phyloP scores from a whole-genome alignment of 2,329 filamentous ascomycete genomes.

The Rhexocercosporidium sp. region DNA sequence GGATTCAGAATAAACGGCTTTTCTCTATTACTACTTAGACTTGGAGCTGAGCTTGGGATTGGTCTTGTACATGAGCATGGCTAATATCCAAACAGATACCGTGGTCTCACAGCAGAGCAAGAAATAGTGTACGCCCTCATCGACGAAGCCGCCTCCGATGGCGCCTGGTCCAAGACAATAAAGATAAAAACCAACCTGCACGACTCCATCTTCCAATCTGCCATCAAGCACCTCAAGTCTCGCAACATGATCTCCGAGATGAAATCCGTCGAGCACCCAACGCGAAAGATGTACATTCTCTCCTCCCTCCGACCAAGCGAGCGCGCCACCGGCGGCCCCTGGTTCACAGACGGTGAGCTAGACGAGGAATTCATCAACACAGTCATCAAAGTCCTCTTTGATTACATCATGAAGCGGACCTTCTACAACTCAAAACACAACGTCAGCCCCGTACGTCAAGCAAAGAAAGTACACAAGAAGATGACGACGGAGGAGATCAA shows the following conservation, averaged over 20 bases:
- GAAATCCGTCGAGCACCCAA: slow-evolving; percentile 89
- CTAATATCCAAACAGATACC: slow-evolving; percentile 53
- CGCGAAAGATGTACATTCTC: slow-evolving; percentile 96
- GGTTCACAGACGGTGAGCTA: slow-evolving; percentile 90
- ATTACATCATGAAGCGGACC: slow-evolving; percentile 73
- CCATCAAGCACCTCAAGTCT: slow-evolving; percentile 81
- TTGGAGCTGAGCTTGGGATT: neutral
- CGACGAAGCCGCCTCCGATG: slow-evolving; percentile 81
- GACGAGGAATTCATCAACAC: slow-evolving; percentile 87
- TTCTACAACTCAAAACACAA: slow-evolving; percentile 57
- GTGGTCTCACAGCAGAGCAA: slow-evolving; percentile 72
- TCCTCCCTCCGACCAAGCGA: slow-evolving; percentile 83
- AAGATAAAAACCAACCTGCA: slow-evolving; percentile 82
- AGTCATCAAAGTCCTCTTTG: slow-evolving; percentile 74
- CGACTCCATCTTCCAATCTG: slow-evolving; percentile 79
- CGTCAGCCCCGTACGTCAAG: slow-evolving; percentile 45
- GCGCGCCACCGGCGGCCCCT: slow-evolving; percentile 89
- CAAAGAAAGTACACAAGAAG: slow-evolving; percentile 59
- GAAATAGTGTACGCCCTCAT: slow-evolving; percentile 87
- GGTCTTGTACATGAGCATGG: neutral
- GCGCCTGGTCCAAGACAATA: slow-evolving; percentile 90
- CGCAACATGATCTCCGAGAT: slow-evolving; percentile 86
- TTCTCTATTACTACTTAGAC: neutral
- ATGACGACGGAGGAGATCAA: slow-evolving; percentile 52
- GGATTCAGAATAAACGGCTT: neutral